Evolutionary conservation across 257 asterid genomes (phyloP).

Genomic region (Solanum verrucosum): DNA sequence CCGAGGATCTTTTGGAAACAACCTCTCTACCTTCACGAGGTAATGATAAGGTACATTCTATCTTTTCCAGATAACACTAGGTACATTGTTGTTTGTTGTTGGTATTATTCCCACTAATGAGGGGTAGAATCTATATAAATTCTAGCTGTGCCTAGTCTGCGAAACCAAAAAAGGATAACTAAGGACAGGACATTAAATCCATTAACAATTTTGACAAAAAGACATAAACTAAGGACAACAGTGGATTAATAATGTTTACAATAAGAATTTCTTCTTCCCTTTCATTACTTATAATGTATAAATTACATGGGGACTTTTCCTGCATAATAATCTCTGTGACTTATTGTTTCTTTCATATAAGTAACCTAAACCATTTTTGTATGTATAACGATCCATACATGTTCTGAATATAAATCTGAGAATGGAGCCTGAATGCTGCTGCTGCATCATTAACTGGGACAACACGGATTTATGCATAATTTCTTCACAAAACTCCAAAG

Average conservation of each 20-base stretch:
- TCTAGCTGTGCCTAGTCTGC: neutral
- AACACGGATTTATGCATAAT: neutral
- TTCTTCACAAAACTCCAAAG: neutral
- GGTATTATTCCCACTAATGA: neutral
- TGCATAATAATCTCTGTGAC: neutral
- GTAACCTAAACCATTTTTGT: neutral
- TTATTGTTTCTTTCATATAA: neutral
- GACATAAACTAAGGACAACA: neutral
- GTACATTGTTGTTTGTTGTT: too few relatives aligned
- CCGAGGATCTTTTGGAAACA: too few relatives aligned
- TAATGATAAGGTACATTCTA: too few relatives aligned
- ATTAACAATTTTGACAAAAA: neutral
- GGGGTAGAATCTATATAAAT: neutral
- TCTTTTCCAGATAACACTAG: too few relatives aligned
- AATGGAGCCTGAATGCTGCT: neutral
- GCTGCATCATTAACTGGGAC: neutral
- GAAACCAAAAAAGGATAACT: neutral
- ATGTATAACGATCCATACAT: neutral
- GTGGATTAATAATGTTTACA: neutral
- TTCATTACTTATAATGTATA: neutral
- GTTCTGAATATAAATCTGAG: neutral
- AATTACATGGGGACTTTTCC: neutral
- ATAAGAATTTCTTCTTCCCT: neutral
- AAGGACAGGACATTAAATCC: neutral
- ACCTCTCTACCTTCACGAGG: neutral